These are phyloP conservation scores for Lipomyces japonicus DNA, from an alignment of 805 yeast genomes.

Conservation along the genomic window DNA sequence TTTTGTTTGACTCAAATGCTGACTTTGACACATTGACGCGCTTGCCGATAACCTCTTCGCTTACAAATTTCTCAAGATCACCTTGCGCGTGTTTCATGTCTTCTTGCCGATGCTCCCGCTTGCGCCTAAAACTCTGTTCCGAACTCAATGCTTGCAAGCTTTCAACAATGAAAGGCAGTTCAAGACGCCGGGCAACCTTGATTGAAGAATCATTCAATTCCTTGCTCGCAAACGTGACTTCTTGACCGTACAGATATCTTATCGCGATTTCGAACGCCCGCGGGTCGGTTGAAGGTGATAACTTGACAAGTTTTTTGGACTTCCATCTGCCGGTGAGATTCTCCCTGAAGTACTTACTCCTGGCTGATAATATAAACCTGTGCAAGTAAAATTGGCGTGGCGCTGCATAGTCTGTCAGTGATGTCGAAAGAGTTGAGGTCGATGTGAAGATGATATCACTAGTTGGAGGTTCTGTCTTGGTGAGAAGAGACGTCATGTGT, in stretches of 20 bases:
- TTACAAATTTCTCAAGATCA: constrained; percentile 34
- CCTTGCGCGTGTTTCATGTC: constrained; percentile 35
- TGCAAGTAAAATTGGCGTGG: constrained; percentile 28
- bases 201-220: constrained; percentile 30
- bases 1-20: background rate
- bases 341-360: constrained; percentile 36
- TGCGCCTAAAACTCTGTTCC: constrained; percentile 34
- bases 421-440: background rate
- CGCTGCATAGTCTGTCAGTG: background rate
- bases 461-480: constrained; percentile 29
- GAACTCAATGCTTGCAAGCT: constrained; percentile 37
- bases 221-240: constrained; percentile 40
- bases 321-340: constrained; percentile 34
- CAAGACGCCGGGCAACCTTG: constrained; percentile 38
- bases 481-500: constrained; percentile 53
- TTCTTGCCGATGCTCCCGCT: constrained; percentile 37
- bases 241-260: constrained; percentile 40
- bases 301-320: constrained; percentile 23
- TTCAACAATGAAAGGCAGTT: constrained; percentile 40
- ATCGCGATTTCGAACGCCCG: constrained; percentile 34
- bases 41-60: constrained; percentile 32
- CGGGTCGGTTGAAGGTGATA: constrained; percentile 31
- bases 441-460: constrained; percentile 33
- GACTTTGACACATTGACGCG: background rate
- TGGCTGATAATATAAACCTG: constrained; percentile 32